Base-by-base conservation (phyloP, 2,329 filamentous ascomycete genomes). In the Hypoxylon sp. region DNA sequence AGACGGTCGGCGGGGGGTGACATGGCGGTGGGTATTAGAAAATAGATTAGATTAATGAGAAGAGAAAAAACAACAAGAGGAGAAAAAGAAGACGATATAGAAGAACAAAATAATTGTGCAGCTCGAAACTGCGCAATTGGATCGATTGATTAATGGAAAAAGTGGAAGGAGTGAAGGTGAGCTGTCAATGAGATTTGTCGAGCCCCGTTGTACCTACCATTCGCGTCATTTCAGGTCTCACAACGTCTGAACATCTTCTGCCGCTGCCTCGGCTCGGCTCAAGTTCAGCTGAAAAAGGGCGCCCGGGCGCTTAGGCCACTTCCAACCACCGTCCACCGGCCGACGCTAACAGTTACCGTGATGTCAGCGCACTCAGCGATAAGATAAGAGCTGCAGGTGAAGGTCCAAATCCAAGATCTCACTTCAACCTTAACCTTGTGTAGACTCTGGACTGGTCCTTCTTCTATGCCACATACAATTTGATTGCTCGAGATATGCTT, bases 401-500 rank as follows among this genome's bases (percentile, higher is more conserved):
- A n/a, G n/a, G n/a, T n/a, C n/a, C n/a, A n/a, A 18, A 18, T 20
- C 11, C 36, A 16, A 20, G 16, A 40, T 40, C 16, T 20, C 36
- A n/a, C 16, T 9, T 2, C 30, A 14, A 33, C 9, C 11, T 33
- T 3, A 9, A 36, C 28, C 48, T n/a, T n/a, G n/a, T n/a, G n/a
- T n/a, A n/a, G n/a, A n/a, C n/a, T n/a, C n/a, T n/a, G n/a, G n/a
- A n/a, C n/a, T n/a, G n/a, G n/a, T n/a, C n/a, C n/a, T n/a, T n/a
- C 20, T 11, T 38, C n/a, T 30, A 65, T 22, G 46, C 11, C n/a
- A 18, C 32, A 24, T 65, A 65, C 12, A 61, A 7, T n/a, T n/a
- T n/a, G n/a, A n/a, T 18, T 53, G 46, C 16, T 59, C 46, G 14
- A 61, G 30, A 42, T 79, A 79, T 26, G 64, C 53, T 36, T 65